These are phyloP conservation scores for Penicillium canescens DNA, from an alignment of 495 filamentous ascomycete genomes.

Conservation along the genomic window DNA sequence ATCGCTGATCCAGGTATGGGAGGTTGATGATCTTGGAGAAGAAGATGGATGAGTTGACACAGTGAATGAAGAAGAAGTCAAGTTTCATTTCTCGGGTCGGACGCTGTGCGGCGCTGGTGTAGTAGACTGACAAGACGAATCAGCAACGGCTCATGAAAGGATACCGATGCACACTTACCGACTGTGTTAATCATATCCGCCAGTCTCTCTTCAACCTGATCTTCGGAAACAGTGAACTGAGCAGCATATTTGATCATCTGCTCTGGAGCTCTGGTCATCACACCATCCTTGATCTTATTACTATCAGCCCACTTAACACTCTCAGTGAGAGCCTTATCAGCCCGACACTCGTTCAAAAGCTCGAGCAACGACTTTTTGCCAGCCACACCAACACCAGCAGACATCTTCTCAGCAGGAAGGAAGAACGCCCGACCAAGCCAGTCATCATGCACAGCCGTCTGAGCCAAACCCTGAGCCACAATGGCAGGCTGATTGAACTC, in stretches of 20 bases:
- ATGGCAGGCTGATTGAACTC: constrained; percentile 82
- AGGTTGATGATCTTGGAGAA: constrained; percentile 52
- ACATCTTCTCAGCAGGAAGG: constrained; percentile 51
- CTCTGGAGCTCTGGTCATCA: constrained; percentile 59
- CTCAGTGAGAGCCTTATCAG: constrained; percentile 52
- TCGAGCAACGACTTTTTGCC: constrained; percentile 52
- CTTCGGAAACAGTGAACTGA: constrained; percentile 58
- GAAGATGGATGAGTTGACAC: constrained; percentile 63
- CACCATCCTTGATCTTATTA: constrained; percentile 67
- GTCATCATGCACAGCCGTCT: constrained; percentile 63
- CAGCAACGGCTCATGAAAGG: not conserved
- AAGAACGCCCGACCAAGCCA: constrained; percentile 52
- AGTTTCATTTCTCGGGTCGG: constrained; percentile 65
- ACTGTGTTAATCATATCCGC: constrained; percentile 75
- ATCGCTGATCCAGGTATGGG: constrained; percentile 26
- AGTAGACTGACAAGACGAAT: constrained; percentile 47
- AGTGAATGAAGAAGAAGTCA: constrained; percentile 84
- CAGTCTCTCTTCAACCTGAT: constrained; percentile 64
- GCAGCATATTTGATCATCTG: constrained; percentile 61
- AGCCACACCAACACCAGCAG: constrained; percentile 28
- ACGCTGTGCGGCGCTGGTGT: constrained; percentile 60
- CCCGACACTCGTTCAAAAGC: constrained; percentile 58
- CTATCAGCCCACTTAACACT: constrained; percentile 52
- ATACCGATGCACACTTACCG: constrained; percentile 35
- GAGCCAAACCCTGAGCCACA: constrained; percentile 76